Evolutionary conservation across 768 basidiomycete genomes (phyloP).

Genomic region (Boletellus ananiceps): DNA sequence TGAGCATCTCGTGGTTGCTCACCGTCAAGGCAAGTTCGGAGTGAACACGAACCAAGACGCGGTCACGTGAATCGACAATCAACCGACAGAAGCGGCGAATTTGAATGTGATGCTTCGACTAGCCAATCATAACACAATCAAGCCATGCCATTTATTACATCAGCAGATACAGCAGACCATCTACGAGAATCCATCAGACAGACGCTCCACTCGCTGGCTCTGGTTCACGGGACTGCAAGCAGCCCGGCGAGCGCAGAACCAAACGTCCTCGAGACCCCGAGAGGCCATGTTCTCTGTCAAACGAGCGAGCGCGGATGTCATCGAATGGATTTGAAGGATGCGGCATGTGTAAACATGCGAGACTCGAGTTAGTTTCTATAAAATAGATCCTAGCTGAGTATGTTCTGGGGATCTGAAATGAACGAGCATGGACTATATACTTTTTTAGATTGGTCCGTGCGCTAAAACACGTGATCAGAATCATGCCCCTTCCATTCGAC

Average conservation of each 20-base stretch:
- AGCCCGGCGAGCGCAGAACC: conserved; percentile 33
- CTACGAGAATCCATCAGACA: conserved; percentile 68
- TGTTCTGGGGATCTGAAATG: conserved; percentile 49
- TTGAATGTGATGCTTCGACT: too few species aligned
- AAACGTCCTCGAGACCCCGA: conserved; percentile 61
- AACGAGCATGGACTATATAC: not conserved
- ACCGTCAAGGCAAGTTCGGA: not conserved
- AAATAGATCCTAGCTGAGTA: conserved; percentile 80
- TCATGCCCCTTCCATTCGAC: too few species aligned
- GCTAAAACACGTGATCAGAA: conserved; percentile 19
- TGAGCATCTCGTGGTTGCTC: conserved; percentile 24
- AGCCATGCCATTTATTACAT: not conserved
- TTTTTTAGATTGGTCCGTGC: conserved; percentile 33
- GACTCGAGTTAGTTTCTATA: conserved; percentile 77
- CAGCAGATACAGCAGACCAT: too few species aligned
- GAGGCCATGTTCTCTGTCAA: conserved; percentile 59
- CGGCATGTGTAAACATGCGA: conserved; percentile 61
- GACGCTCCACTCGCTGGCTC: conserved; percentile 55
- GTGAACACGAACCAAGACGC: conserved; percentile 19
- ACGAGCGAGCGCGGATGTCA: conserved; percentile 63
- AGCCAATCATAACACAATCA: not conserved
- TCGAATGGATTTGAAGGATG: conserved; percentile 62
- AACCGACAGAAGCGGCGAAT: not conserved
- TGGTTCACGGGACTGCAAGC: conserved; percentile 20
- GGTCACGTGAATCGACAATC: conserved; percentile 23